phyloP scores from a whole-genome alignment of 495 filamentous ascomycete genomes.

The Penicillium bialowiezense region DNA sequence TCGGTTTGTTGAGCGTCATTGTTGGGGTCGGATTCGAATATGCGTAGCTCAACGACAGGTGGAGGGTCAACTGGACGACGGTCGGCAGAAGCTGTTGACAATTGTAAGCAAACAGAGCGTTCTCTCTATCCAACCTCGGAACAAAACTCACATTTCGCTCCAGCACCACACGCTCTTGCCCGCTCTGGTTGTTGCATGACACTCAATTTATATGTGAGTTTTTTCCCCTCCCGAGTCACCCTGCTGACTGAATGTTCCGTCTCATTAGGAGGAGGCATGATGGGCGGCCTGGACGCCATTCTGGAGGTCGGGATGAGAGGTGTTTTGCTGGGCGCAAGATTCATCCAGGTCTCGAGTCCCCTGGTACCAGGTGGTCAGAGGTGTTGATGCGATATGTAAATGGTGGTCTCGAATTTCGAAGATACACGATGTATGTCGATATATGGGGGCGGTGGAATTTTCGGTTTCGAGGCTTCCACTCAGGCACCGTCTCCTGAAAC shows the following conservation, averaged over 20 bases:
- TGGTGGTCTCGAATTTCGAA: too few species aligned
- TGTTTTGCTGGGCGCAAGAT: slow-evolving; percentile 9
- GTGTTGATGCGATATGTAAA: too few species aligned
- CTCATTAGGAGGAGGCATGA: slow-evolving; percentile 51
- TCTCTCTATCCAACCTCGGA: not conserved
- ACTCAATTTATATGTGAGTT: slow-evolving; percentile 75
- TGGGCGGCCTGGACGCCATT: slow-evolving; percentile 34
- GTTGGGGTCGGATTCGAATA: slow-evolving; percentile 73
- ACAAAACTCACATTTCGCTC: slow-evolving; percentile 76
- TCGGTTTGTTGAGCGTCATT: slow-evolving; percentile 56
- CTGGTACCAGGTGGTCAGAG: too few species aligned
- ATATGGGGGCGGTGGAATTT: too few species aligned
- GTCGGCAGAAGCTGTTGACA: slow-evolving; percentile 76
- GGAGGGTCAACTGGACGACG: slow-evolving; percentile 95
- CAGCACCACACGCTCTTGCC: slow-evolving; percentile 93
- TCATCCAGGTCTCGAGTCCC: not conserved
- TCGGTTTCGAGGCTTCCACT: too few species aligned
- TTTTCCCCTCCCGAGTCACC: slow-evolving; percentile 73
- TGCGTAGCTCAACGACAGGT: slow-evolving; percentile 88
- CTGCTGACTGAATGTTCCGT: slow-evolving; percentile 58
- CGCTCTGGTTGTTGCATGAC: slow-evolving; percentile 95
- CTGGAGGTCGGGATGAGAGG: slow-evolving; percentile 8
- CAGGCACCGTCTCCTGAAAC: too few species aligned
- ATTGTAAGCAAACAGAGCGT: slow-evolving; percentile 11
- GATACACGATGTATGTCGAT: too few species aligned